A percentile compares a stretch with the other conserved stretches of the same genome.
Conservation (phyloP, 2,329 filamentous ascomycete genomes). For the Fusarium agapanthi region DNA sequence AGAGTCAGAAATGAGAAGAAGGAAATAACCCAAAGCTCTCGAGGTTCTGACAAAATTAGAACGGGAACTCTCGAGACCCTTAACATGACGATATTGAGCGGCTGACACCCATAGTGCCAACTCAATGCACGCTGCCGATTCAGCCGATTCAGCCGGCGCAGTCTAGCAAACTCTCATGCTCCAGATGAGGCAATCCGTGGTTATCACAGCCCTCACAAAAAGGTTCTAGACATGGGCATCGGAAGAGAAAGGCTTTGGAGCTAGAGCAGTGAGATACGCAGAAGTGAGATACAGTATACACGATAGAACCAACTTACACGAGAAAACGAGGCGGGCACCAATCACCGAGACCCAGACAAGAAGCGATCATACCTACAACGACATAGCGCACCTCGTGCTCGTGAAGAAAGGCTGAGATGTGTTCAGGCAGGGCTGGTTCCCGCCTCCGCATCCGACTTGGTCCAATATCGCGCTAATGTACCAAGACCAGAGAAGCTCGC, state of each 20-base stretch:
- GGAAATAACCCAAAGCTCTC: background rate
- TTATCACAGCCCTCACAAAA: slow-evolving; percentile 1
- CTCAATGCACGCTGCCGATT: slow-evolving; percentile 3
- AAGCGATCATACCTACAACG: slow-evolving; percentile 11
- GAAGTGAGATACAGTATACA: background rate
- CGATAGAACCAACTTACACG: background rate
- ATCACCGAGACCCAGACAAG: slow-evolving; percentile 3
- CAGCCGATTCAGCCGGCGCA: slow-evolving; percentile 6
- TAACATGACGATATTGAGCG: background rate
- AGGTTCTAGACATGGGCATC: background rate
- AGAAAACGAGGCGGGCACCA: slow-evolving; percentile 37
- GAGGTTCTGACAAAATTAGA: slow-evolving; percentile 9
- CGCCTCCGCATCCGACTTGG: background rate
- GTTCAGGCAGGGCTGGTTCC: slow-evolving; percentile 9
- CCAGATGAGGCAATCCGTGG: slow-evolving; percentile 11
- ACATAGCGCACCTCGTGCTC: slow-evolving; percentile 5
- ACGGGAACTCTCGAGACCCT: slow-evolving; percentile 7
- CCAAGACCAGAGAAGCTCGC: background rate
- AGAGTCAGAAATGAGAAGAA: background rate
- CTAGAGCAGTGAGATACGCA: background rate
- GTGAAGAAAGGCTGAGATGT: slow-evolving; percentile 17
- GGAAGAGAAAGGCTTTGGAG: slow-evolving; percentile 8
- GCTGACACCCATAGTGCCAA: slow-evolving; percentile 14
- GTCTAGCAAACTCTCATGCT: slow-evolving; percentile 10
- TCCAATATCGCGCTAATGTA: background rate